Base-by-base conservation (phyloP, 2,329 filamentous ascomycete species). In the Triangularia verruculosa region DNA sequence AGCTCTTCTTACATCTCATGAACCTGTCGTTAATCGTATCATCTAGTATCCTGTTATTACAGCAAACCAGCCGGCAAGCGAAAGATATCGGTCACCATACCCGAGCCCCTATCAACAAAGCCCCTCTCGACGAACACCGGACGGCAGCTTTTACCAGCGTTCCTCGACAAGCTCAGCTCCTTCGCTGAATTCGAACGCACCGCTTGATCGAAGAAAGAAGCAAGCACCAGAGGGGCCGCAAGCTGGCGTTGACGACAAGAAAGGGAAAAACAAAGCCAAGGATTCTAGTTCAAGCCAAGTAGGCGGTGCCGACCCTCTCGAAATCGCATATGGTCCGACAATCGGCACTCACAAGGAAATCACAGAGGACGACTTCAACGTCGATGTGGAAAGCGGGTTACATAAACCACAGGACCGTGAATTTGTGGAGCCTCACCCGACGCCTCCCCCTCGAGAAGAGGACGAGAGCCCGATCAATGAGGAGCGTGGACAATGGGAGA, bases 1-100 rank as follows among this genome's bases (percentile, higher is more conserved):
- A 78, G 61, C 80, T 68, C 17, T 59, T 17, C 64, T 32, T 12
- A 8, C 2, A 28, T 15, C 43, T 68, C 11, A 63, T 57, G 1
- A 17, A 13, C 6, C 20, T 32, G 15, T 57, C 25, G 32, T 60
- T 66, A 57, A 69, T 32, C 13, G 11, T 34, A 8, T 24, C n/a
- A 5, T 25, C n/a, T 58, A 95, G 91, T 98, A 98, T 75, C 94
- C 93, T 24, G 94, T 98, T 27, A 93, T 98, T 69, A 94, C 93
- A 32, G 93, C 83, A 52, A 85, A 81, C 74, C 86, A 92, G 67
- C 90, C 92, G 15, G 64, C 68, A 3, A 69, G 67, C 20, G 63
- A 53, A n/a, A 67, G 69, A 4, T 68, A 68, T 43, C 57, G 74
- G 61, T 78, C 78, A 13, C 70, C 73, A 5, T 72, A 73, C 34